Evolutionary conservation across 805 yeast genomes (phyloP).

Genomic region (Kuraishia floccosa): DNA sequence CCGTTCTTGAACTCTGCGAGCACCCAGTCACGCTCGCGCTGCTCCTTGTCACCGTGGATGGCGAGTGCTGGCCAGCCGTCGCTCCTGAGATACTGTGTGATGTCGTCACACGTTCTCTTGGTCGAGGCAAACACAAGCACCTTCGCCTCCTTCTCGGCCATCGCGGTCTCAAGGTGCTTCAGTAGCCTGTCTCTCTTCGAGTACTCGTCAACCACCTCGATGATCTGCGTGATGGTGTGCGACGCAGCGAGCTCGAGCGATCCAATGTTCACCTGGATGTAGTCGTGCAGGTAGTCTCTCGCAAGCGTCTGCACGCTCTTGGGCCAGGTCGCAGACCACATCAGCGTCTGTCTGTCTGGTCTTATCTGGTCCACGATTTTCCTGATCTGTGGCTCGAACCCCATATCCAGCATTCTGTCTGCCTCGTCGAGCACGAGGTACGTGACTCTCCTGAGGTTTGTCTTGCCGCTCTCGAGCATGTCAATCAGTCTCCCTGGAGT

Average conservation of each 20-base stretch:
- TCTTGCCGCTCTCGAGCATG: constrained; percentile 91
- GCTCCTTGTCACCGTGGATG: constrained; percentile 97
- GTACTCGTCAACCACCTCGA: constrained; percentile 83
- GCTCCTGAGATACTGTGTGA: constrained; percentile 80
- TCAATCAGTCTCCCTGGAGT: constrained; percentile 99
- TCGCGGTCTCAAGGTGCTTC: constrained; percentile 75
- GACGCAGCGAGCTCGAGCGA: constrained; percentile 94
- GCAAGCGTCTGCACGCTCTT: constrained; percentile 93
- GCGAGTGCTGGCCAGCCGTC: constrained; percentile 99
- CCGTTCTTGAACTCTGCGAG: constrained; percentile 86
- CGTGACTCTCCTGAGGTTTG: constrained; percentile 92
- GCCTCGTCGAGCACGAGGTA: constrained; percentile 98
- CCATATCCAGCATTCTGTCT: constrained; percentile 99
- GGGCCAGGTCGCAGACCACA: constrained; percentile 99
- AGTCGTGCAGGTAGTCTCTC: constrained; percentile 81
- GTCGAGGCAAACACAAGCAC: constrained; percentile 90
- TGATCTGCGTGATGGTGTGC: constrained; percentile 87
- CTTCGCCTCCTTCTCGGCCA: constrained; percentile 62
- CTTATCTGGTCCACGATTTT: constrained; percentile 93
- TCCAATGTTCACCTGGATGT: constrained; percentile 94
- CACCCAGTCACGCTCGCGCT: constrained; percentile 98
- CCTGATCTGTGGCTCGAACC: constrained; percentile 99
- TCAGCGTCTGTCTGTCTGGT: constrained; percentile 97
- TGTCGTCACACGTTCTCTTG: constrained; percentile 94
- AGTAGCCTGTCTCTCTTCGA: constrained; percentile 89